phyloP scores from a whole-genome alignment of 2,329 filamentous ascomycete genomes.

The Aspergillus luchuensis region DNA sequence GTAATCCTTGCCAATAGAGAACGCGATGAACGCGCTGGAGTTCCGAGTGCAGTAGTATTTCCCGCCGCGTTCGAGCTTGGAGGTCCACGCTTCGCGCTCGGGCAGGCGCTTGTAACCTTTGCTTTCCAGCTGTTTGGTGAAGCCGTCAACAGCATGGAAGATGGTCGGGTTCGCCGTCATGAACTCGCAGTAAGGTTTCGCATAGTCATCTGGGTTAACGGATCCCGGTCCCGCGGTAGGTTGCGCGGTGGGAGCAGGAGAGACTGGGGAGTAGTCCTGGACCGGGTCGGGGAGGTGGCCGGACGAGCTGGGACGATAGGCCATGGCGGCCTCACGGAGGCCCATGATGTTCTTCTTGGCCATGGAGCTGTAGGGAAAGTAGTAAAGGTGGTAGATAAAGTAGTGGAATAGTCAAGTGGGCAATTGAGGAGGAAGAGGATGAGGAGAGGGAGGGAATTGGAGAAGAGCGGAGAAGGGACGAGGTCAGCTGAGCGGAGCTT shows the following conservation, averaged over 20 bases:
- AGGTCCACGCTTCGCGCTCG: constrained; percentile 75
- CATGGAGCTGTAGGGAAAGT: constrained; percentile 24
- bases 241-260: constrained; percentile 10
- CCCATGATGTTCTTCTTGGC: constrained; percentile 33
- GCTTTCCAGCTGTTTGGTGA: constrained; percentile 70
- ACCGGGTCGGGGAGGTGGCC: constrained; percentile 30
- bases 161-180: constrained; percentile 88
- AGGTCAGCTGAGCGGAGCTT: neutral
- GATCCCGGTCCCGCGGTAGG: constrained; percentile 19
- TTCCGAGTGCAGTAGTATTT: constrained; percentile 91
- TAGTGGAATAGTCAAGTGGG: neutral
- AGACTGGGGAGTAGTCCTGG: constrained; percentile 16
- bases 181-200: constrained; percentile 83
- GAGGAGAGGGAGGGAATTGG: constrained; percentile 8
- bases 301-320: constrained; percentile 28
- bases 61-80: constrained; percentile 72
- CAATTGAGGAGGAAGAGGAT: constrained; percentile 5
- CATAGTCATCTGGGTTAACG: constrained; percentile 62
- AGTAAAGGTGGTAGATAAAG: neutral
- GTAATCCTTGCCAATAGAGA: constrained; percentile 78
- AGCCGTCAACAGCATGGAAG: constrained; percentile 83
- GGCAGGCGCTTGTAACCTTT: constrained; percentile 75
- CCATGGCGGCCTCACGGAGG: constrained; percentile 33
- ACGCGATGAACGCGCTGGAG: constrained; percentile 81
- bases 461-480: constrained; percentile 2